phyloP scores from a whole-genome alignment of 352 stramenopile species.

The Pythium biforme region DNA sequence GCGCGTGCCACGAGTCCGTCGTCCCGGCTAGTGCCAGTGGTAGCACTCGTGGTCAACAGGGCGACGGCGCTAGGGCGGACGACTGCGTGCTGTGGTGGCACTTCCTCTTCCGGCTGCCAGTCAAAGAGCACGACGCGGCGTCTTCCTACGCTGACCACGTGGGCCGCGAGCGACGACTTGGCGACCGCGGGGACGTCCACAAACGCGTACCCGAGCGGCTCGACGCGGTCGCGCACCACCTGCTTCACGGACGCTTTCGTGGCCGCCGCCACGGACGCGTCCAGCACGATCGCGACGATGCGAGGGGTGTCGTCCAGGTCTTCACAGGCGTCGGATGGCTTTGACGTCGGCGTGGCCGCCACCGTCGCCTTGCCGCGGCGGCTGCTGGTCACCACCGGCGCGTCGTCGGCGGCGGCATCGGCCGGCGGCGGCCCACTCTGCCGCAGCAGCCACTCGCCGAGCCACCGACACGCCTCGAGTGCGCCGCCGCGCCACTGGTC shows the following conservation, averaged over 20 bases:
- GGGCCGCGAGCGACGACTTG: neutral
- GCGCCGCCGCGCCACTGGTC: slow-evolving; percentile 26
- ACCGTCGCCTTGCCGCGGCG: neutral
- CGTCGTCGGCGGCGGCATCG: neutral
- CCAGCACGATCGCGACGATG: slow-evolving; percentile 11
- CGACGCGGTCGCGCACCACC: neutral
- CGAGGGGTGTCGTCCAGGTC: neutral
- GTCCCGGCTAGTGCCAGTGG: no score
- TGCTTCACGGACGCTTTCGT: neutral
- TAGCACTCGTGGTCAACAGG: neutral
- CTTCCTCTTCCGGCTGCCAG: neutral
- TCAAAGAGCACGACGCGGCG: slow-evolving; percentile 27
- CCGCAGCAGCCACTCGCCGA: slow-evolving; percentile 47
- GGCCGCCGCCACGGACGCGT: slow-evolving; percentile 4
- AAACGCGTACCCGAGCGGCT: slow-evolving; percentile 27
- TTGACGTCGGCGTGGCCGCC: neutral
- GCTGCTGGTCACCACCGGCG: neutral
- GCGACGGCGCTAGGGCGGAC: neutral
- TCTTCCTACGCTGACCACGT: slow-evolving; percentile 4
- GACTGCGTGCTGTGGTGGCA: no score
- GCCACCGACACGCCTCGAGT: slow-evolving; percentile 48
- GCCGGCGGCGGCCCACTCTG: slow-evolving; percentile 15
- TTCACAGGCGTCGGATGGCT: neutral
- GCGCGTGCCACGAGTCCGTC: slow-evolving; percentile 2
- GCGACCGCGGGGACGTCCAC: slow-evolving; percentile 25